Conservation (phyloP, 805 yeast genomes). For the Ogataea paradorogensis region DNA sequence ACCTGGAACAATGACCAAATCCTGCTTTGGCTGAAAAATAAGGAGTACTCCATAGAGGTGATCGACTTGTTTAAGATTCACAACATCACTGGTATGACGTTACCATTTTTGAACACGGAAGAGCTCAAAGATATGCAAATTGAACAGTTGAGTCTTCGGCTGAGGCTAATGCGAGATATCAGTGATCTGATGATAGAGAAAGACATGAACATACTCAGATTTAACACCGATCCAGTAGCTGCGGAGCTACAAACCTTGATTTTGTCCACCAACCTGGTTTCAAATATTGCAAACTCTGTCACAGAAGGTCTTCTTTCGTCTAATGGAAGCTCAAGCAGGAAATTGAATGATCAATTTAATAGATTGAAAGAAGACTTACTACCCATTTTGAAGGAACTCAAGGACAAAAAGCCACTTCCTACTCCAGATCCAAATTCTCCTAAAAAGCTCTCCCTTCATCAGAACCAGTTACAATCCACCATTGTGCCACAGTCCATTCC, state of each 20-base stretch:
- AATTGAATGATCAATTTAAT: slow-evolving; percentile 51
- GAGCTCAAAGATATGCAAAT: slow-evolving; percentile 77
- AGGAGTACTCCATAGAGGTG: slow-evolving; percentile 22
- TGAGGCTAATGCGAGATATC: slow-evolving; percentile 58
- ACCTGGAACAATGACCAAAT: slow-evolving; percentile 34
- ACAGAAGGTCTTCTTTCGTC: slow-evolving; percentile 19
- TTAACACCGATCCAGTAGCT: slow-evolving; percentile 24
- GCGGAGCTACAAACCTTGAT: slow-evolving; percentile 26
- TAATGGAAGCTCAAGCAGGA: slow-evolving; percentile 25
- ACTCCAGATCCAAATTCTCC: slow-evolving; percentile 42
- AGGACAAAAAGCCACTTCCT: slow-evolving; percentile 67
- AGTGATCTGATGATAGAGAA: slow-evolving; percentile 47
- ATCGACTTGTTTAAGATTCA: slow-evolving; percentile 45
- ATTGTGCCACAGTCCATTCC: slow-evolving; percentile 21
- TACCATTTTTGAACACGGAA: slow-evolving; percentile 64
- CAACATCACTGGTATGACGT: slow-evolving; percentile 68
- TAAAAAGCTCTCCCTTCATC: slow-evolving; percentile 17
- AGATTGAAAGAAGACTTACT: slow-evolving; percentile 61
- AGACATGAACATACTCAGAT: slow-evolving; percentile 15
- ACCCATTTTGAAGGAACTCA: slow-evolving; percentile 58
- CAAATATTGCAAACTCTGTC: slow-evolving; percentile 23
- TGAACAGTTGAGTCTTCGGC: slow-evolving; percentile 48
- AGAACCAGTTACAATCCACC: slow-evolving; percentile 24
- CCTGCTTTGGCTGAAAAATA: slow-evolving; percentile 29
- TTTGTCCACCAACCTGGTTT: slow-evolving; percentile 25